These are phyloP conservation scores for Comarum palustre DNA, from an alignment of 306 rosid species.

Conservation along the genomic window DNA sequence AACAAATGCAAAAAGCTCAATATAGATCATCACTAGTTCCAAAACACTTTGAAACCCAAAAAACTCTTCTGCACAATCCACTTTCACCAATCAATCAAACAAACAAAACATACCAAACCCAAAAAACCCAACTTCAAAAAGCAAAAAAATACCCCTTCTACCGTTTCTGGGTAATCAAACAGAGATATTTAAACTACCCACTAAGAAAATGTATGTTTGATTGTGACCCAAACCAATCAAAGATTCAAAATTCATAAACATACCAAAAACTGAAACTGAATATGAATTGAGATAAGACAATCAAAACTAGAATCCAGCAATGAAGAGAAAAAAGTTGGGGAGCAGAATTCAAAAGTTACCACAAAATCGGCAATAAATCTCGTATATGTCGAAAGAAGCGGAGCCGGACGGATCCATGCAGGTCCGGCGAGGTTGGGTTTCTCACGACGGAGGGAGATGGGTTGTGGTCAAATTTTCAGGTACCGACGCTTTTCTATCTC, in stretches of 20 bases:
- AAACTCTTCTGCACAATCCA: not conserved
- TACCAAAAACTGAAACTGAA: not conserved
- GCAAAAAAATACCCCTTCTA: not conserved
- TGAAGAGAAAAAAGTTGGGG: no score
- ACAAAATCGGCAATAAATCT: constrained; percentile 65
- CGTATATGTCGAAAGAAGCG: constrained; percentile 49
- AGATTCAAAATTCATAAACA: not conserved
- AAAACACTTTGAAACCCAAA: not conserved
- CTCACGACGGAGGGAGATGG: not conserved
- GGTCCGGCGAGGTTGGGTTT: constrained; percentile 15
- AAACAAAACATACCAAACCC: not conserved
- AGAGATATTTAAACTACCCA: no score
- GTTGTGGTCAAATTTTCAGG: not conserved
- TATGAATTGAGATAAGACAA: not conserved
- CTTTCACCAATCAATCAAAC: not conserved
- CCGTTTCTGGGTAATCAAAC: constrained; percentile 3
- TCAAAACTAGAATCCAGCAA: no score
- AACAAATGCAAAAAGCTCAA: not conserved
- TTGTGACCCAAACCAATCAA: not conserved
- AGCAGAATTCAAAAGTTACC: constrained; percentile 44
- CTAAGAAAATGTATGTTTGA: not conserved
- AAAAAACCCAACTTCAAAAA: constrained; percentile 2
- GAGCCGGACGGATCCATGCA: constrained; percentile 51
- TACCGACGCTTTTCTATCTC: not conserved
- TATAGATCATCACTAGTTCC: not conserved